Evolutionary conservation across 73 alveolate genomes (phyloP).

Genomic region (Paramecium tetraurelia): DNA sequence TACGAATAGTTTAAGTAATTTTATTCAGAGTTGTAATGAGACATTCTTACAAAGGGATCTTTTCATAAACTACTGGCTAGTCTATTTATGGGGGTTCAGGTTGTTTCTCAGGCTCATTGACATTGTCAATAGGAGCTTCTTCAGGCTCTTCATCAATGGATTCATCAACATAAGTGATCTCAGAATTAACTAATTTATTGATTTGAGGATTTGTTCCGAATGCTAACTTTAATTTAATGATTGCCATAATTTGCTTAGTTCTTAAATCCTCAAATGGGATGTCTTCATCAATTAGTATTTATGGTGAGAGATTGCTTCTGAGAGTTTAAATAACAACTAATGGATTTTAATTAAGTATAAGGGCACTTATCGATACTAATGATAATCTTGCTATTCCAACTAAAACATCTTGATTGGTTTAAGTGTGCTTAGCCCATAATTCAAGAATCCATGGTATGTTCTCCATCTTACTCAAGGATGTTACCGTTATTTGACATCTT

Average conservation of each 20-base stretch:
- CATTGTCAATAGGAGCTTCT: not conserved
- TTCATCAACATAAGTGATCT: not conserved
- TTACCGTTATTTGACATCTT: not conserved
- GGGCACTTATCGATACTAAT: not conserved
- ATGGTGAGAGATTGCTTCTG: not conserved
- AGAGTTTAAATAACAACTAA: not conserved
- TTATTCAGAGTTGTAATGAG: not conserved
- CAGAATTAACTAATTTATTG: not conserved
- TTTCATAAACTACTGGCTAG: not conserved
- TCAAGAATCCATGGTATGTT: not conserved
- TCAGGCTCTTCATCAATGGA: not conserved
- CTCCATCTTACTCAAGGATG: not conserved
- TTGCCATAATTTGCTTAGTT: not conserved
- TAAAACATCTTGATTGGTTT: not conserved
- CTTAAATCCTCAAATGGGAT: conserved; percentile 48
- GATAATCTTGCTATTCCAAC: conserved; percentile 1
- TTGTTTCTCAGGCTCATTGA: conserved; percentile 37
- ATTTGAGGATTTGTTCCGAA: conserved; percentile 1
- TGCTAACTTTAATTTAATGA: not conserved
- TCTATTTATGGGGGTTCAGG: conserved; percentile 33
- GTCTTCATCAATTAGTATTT: not conserved
- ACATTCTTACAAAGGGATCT: not conserved
- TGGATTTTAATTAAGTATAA: not conserved
- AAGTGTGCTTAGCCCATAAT: conserved; percentile 26
- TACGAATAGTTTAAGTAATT: not conserved